phyloP scores from a whole-genome alignment of 2,329 filamentous ascomycete genomes.

The Penicillium paneum region DNA sequence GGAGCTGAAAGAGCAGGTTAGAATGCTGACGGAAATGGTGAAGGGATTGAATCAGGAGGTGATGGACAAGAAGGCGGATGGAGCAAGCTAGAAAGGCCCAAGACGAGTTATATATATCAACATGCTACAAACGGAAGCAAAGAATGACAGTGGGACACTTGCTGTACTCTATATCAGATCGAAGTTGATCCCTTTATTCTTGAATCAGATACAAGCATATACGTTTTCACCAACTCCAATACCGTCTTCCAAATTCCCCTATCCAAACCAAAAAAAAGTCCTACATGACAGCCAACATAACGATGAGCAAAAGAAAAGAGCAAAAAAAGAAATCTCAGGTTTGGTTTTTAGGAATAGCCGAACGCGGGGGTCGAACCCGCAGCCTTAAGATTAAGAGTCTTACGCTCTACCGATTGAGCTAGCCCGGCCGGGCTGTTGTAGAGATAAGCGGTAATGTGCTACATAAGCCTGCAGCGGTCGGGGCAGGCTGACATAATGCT shows the following conservation, averaged over 20 bases:
- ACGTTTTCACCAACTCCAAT: not conserved
- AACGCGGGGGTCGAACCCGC: conserved; percentile 45
- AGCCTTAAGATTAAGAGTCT: conserved; percentile 50
- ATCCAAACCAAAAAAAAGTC: not conserved
- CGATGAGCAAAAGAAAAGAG: not conserved
- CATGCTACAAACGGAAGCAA: not conserved
- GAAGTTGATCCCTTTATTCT: not conserved
- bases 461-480: not conserved
- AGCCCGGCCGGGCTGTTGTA: conserved; percentile 36
- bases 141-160: not conserved
- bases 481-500: conserved; percentile 17
- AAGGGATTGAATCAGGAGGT: conserved; percentile 51
- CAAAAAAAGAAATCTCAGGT: conserved; percentile 11
- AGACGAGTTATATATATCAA: not conserved
- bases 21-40: conserved; percentile 62
- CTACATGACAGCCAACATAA: not conserved
- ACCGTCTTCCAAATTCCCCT: not conserved
- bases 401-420: conserved; percentile 52
- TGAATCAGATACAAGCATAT: not conserved
- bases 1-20: conserved; percentile 50
- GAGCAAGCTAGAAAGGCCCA: not conserved
- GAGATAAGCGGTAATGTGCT: accelerated
- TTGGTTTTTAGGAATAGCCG: conserved; percentile 31
- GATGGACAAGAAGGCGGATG: not conserved
- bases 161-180: no score